A percentile compares a stretch with the other conserved stretches of the same genome.
Evolutionary conservation across 257 asterid genomes (phyloP).

Genomic region (Phtheirospermum japonicum): DNA sequence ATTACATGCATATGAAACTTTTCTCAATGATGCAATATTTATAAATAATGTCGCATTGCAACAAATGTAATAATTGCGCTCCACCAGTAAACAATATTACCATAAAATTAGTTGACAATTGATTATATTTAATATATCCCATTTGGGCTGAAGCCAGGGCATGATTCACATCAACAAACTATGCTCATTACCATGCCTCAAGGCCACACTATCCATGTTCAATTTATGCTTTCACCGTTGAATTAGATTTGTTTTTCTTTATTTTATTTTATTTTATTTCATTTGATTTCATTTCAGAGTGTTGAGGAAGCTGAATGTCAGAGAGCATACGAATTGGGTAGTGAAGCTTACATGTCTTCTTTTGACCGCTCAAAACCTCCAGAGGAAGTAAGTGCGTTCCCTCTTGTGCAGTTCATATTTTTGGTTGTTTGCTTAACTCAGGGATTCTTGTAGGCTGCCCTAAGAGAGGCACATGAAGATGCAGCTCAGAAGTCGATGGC

Average conservation of each 20-base stretch:
- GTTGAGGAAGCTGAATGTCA: slow-evolving; percentile 99
- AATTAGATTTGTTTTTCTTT: not conserved
- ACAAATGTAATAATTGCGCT: not conserved
- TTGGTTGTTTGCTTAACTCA: slow-evolving; percentile 29
- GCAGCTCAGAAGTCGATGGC: slow-evolving; percentile 78
- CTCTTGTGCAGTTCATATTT: slow-evolving; percentile 13
- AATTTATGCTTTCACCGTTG: slow-evolving; percentile 7
- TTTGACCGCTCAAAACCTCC: slow-evolving; percentile 88
- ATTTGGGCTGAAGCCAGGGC: not conserved
- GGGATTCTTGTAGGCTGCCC: slow-evolving; percentile 59
- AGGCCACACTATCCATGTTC: slow-evolving; percentile 1
- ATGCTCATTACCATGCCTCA: slow-evolving; percentile 3
- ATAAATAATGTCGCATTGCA: slow-evolving; percentile 7
- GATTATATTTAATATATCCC: not conserved
- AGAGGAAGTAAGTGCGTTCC: slow-evolving; percentile 70
- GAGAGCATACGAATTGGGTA: slow-evolving; percentile 79
- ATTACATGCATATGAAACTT: too few species aligned
- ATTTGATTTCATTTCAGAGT: slow-evolving; percentile 43
- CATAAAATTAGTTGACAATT: not conserved
- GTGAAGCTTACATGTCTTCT: slow-evolving; percentile 71
- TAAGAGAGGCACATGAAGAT: slow-evolving; percentile 91
- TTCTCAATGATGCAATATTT: too few species aligned
- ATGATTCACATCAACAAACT: not conserved
- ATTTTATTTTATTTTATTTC: not conserved
- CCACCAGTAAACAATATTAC: slow-evolving; percentile 1